Conservation (phyloP, 345 rosid species). For the Eucalyptus pumila region DNA sequence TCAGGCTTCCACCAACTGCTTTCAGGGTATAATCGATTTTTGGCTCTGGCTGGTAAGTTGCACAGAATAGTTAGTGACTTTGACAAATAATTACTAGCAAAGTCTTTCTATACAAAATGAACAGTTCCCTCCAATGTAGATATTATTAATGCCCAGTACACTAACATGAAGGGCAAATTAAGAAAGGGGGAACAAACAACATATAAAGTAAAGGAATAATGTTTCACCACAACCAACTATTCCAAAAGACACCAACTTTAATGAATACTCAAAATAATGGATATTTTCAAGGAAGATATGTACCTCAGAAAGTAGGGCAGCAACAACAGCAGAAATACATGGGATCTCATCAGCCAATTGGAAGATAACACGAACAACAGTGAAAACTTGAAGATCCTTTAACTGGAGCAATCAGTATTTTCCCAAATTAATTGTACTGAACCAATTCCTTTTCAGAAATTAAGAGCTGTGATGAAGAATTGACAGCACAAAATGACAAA, state of each 20-base stretch:
- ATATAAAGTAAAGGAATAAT: not conserved
- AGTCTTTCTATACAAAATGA: not conserved
- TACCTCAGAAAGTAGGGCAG: conserved; percentile 95
- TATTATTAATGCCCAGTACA: not conserved
- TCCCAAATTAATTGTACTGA: not conserved
- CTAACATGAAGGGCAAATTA: not conserved
- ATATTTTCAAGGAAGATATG: not conserved
- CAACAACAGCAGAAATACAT: conserved; percentile 93
- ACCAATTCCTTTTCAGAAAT: not conserved
- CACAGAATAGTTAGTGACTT: not conserved
- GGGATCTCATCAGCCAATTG: conserved; percentile 98
- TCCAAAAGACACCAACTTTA: not conserved
- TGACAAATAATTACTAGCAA: not conserved
- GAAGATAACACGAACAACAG: conserved; percentile 83
- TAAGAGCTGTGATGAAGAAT: not conserved
- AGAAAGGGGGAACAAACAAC: not conserved
- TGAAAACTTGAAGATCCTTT: conserved; percentile 95
- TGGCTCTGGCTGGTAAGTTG: conserved; percentile 72
- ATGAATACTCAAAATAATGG: not conserved
- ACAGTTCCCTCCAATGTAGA: not conserved
- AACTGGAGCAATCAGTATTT: conserved; percentile 27
- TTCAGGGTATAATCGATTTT: conserved; percentile 85
- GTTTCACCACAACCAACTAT: not conserved
- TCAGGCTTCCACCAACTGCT: conserved; percentile 96
- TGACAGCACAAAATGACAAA: not conserved